Base-by-base conservation (phyloP, 2,329 filamentous ascomycete genomes). In the Aspergillus fischeri region DNA sequence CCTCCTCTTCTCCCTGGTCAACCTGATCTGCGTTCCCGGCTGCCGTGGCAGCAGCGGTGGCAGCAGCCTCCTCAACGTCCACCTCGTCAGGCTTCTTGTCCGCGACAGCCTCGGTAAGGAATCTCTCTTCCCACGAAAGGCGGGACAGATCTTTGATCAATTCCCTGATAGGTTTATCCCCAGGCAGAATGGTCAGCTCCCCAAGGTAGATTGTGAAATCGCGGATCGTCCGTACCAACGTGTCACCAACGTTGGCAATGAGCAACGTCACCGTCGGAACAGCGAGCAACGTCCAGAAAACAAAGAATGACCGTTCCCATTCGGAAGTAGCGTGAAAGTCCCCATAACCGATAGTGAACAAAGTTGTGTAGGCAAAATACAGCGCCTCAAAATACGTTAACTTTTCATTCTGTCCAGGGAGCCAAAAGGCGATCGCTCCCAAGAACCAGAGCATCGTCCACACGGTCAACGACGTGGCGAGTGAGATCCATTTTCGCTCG, bases 141-240 rank as follows among this genome's bases (percentile, higher is more conserved):
- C 63, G 65, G 11, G 70, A 51, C 8, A 71, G 38, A 32, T 65
- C 59, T 45, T 65, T 67, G 27, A 73, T 50, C 6, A 66, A 60
- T 10, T 66, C 67, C 42, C 54, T 56, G 29, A 67, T 67, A 9
- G 78, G 75, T 51, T 75, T 63, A 32, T 83, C 80, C 8, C 75
- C 77, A 1, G 82, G 82, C 1, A 84, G 66, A 20, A 85, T 76
- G 2, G 83, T 84, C 25, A 84, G 61, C 29, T 80, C 78, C 11
- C 81, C 83, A 4, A 83, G 59, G 74, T 78, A 83, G n/a, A 82
- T 78, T 0, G 81, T 83, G n/a, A 80, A 56, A 50, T 85, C 80
- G 24, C 79, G 78, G 67, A 85, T 78, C 8, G 73, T 71, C 58
- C 81, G 81, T 58, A 85, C 79, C 9, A 76, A 58, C 0, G 73